Evolutionary conservation across 768 basidiomycete genomes (phyloP).

Genomic region (Rhizopogon vesiculosus): DNA sequence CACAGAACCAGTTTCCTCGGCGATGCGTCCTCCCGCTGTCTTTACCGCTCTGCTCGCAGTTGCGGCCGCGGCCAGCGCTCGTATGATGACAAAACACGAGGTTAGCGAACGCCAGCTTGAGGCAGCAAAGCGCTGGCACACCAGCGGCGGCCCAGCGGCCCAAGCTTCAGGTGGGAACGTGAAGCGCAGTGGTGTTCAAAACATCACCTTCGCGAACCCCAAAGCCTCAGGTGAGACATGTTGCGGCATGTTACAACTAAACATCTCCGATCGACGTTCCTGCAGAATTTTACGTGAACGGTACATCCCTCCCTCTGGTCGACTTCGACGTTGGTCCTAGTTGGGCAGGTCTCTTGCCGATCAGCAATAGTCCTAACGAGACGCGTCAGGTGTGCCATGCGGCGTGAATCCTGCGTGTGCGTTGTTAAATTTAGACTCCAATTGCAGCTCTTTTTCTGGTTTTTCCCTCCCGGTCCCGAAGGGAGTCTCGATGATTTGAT

Average conservation of each 20-base stretch:
- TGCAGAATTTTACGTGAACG: slow-evolving; percentile 67
- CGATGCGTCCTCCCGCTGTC: slow-evolving; percentile 9
- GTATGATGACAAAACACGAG: slow-evolving; percentile 34
- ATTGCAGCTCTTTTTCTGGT: slow-evolving; percentile 73
- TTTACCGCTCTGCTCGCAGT: slow-evolving; percentile 8
- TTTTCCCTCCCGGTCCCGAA: slow-evolving; percentile 72
- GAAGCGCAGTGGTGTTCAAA: slow-evolving; percentile 33
- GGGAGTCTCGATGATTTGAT: slow-evolving; percentile 70
- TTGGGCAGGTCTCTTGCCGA: slow-evolving; percentile 71
- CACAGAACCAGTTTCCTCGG: not conserved
- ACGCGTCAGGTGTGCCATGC: slow-evolving; percentile 49
- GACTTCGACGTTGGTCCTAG: slow-evolving; percentile 72
- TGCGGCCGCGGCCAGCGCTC: slow-evolving; percentile 5
- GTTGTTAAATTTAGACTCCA: not conserved
- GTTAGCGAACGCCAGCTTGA: slow-evolving; percentile 40
- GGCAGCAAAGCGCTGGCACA: slow-evolving; percentile 40
- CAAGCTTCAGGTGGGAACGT: not conserved
- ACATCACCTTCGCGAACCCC: slow-evolving; percentile 69
- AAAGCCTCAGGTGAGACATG: slow-evolving; percentile 45
- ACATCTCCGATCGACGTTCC: too few relatives aligned
- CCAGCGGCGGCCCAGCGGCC: not conserved
- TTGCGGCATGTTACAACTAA: slow-evolving; percentile 6
- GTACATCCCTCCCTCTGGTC: slow-evolving; percentile 58
- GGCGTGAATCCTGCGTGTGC: not conserved
- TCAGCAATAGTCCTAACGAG: slow-evolving; percentile 55